phyloP scores from a whole-genome alignment of 2,329 filamentous ascomycete species.

The Cordyceps javanica region DNA sequence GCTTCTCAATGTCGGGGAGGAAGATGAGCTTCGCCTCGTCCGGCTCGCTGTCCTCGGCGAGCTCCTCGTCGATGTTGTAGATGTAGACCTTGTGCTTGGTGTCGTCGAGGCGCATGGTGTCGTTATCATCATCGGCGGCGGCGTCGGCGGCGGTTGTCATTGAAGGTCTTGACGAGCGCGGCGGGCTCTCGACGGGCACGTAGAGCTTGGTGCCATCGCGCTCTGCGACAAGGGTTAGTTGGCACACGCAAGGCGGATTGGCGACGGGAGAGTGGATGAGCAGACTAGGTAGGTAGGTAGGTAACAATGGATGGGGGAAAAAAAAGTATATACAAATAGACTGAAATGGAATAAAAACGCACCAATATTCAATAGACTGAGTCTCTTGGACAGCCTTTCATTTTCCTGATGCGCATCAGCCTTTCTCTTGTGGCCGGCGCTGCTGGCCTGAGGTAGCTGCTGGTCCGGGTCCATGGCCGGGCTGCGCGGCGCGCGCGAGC shows the following conservation, averaged over 20 bases:
- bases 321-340: not conserved
- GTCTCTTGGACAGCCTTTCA: conserved; percentile 75
- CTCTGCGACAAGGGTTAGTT: conserved; percentile 38
- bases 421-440: conserved; percentile 48
- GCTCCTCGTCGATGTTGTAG: conserved; percentile 81
- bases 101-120: conserved; percentile 80
- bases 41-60: conserved; percentile 45
- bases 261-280: too few species aligned
- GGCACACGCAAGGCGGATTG: too few species aligned
- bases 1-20: conserved; percentile 78
- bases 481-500: not conserved
- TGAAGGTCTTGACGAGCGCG: not conserved
- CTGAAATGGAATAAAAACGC: conserved; percentile 24
- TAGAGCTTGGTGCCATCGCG: conserved; percentile 58
- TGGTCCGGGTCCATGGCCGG: conserved; percentile 11
- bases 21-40: conserved; percentile 64
- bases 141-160: too few species aligned
- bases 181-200: conserved; percentile 53
- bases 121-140: conserved; percentile 35
- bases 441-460: conserved; percentile 16
- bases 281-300: not conserved
- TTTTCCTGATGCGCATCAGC: conserved; percentile 50
- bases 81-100: conserved; percentile 85
- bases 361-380: conserved; percentile 80
- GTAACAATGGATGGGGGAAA: not conserved